These are phyloP conservation scores for Microsporum audouinii DNA, from an alignment of 2,329 filamentous ascomycete species.

Conservation along the genomic window DNA sequence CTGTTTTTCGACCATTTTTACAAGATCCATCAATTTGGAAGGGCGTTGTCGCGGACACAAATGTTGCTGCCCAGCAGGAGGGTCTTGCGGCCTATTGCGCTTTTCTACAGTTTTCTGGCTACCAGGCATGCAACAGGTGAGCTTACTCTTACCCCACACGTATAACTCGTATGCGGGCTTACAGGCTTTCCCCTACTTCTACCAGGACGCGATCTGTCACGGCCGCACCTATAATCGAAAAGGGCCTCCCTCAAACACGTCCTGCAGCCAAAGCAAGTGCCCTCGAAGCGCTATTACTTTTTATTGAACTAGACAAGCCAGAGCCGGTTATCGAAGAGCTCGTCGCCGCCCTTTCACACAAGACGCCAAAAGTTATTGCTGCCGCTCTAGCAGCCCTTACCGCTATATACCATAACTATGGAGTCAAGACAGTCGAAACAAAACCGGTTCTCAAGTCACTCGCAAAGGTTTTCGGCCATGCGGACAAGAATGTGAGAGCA, in stretches of 20 bases:
- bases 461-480: constrained; percentile 86
- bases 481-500: constrained; percentile 94
- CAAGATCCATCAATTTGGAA: constrained; percentile 84
- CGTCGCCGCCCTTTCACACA: constrained; percentile 69
- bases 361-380: constrained; percentile 79
- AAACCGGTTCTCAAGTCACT: constrained; percentile 81
- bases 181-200: not conserved
- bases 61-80: constrained; percentile 93
- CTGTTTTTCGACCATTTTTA: constrained; percentile 76
- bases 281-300: constrained; percentile 73
- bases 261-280: constrained; percentile 80
- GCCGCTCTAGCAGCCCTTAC: constrained; percentile 65
- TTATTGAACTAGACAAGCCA: constrained; percentile 78
- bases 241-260: constrained; percentile 76
- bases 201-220: constrained; percentile 60
- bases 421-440: constrained; percentile 85
- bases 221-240: constrained; percentile 73
- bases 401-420: constrained; percentile 82
- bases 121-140: constrained; percentile 61
- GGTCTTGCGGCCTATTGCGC: constrained; percentile 77
- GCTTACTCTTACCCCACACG: constrained; percentile 10
- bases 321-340: constrained; percentile 84
- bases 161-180: not conserved
- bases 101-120: constrained; percentile 82
- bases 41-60: constrained; percentile 80